Evolutionary conservation across 192 early-diverging fungal species (phyloP), one percentile per base, ranked within the genome.

Genomic region (Mortierella alpina): DNA sequence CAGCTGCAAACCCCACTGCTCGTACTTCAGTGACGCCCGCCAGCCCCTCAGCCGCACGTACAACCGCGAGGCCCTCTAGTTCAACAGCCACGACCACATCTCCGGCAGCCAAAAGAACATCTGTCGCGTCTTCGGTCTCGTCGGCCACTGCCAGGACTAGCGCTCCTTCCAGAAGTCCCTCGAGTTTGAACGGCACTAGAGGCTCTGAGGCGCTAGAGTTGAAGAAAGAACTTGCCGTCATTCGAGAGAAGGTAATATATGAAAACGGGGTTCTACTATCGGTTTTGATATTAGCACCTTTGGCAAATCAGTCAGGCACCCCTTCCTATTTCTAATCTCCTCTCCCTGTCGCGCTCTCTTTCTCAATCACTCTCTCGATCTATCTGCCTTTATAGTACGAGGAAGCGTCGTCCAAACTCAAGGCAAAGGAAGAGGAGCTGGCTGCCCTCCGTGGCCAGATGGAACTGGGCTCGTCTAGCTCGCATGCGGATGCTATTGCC

Each of bases 181-280:
- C 76, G 44, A 67, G 53, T 53, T n/a, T 59, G 9, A 47, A 22
- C 55, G 63, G 68, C 7, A 31, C 62, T 13, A 76, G 60, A 58
- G 74, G 74, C 39, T 80, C 77, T 12, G 77, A 80, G 54, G 65
- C 77, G 9, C 48, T 72, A 1, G 77, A 80, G 49, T 54, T 80
- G 44, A 80, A 72, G 60, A 80, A 80, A 51, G 77, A 80, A 55
- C 55, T 80, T 2, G 77, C 59, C 52, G 45, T 72, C n/a, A 60
- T 80, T 58, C 63, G 77, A 15, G 69, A 59, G 46, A 70, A 80
- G 77, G 77, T 80, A 70, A 41, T n/a, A 18, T 6, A n/a, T 47
- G 44, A 31, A 31, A 31, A 31, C 31, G 31, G 31, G 31, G 31
- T 31, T 3, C 20, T 31, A 51, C 20, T 31, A 62, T 62, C 18